phyloP scores from a whole-genome alignment of 805 yeast species.

The Lachancea quebecensis region DNA sequence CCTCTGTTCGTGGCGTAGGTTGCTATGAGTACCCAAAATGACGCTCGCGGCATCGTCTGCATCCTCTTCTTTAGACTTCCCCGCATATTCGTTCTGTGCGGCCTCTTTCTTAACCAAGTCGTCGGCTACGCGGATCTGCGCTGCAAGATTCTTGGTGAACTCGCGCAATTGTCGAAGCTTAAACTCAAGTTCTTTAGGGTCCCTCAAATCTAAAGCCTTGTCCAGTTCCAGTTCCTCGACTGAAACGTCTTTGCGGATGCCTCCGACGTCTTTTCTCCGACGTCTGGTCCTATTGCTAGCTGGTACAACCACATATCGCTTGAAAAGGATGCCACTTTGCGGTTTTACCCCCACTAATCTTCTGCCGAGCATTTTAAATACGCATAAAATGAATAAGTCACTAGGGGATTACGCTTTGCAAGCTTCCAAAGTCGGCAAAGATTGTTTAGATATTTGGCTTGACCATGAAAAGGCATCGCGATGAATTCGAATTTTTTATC shows the following conservation, averaged over 20 bases:
- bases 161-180: constrained; percentile 26
- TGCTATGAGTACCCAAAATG: neutral
- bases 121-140: constrained; percentile 15
- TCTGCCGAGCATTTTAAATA: constrained; percentile 1
- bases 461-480: neutral
- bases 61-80: neutral
- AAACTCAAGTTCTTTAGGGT: constrained; percentile 13
- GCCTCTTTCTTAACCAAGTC: constrained; percentile 8
- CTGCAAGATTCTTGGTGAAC: constrained; percentile 21
- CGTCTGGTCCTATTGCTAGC: constrained; percentile 1
- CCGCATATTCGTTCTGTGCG: neutral
- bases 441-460: no score
- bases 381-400: neutral
- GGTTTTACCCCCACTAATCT: neutral
- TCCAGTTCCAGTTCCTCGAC: constrained; percentile 15
- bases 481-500: neutral
- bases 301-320: constrained; percentile 5
- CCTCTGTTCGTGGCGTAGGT: neutral
- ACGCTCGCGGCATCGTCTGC: neutral
- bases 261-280: constrained; percentile 1
- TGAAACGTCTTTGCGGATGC: neutral
- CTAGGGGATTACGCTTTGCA: neutral
- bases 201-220: constrained; percentile 3
- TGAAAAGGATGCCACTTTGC: neutral
- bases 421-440: neutral